These are phyloP conservation scores for Medicago lupulina DNA, from an alignment of 306 rosid genomes.

Conservation along the genomic window DNA sequence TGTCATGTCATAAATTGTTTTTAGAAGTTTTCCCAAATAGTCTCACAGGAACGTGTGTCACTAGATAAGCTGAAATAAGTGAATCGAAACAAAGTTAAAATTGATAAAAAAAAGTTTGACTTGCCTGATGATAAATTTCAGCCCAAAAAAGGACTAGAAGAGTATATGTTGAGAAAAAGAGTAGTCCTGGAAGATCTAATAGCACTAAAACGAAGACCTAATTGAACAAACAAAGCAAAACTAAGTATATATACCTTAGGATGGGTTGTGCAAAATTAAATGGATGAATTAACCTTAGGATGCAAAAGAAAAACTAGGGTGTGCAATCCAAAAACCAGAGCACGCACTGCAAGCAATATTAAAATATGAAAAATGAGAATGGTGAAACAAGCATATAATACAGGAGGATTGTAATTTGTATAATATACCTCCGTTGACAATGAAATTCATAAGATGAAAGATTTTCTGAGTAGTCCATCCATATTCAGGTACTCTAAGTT, in stretches of 20 bases:
- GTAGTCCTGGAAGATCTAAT: constrained; percentile 86
- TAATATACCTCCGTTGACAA: constrained; percentile 84
- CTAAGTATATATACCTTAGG: constrained; percentile 35
- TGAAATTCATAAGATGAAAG: constrained; percentile 95
- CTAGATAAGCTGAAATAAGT: no score
- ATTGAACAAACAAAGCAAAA: constrained; percentile 43
- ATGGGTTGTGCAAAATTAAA: not conserved
- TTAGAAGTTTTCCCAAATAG: no score
- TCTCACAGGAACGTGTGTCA: no score
- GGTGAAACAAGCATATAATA: not conserved
- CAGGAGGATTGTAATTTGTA: no score
- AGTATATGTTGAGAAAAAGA: constrained; percentile 91
- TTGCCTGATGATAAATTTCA: constrained; percentile 96
- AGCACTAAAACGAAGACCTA: constrained; percentile 71
- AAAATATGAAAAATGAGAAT: not conserved
- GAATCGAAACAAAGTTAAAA: no score
- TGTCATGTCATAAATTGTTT: no score
- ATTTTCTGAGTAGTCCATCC: constrained; percentile 99
- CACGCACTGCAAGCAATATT: constrained; percentile 71
- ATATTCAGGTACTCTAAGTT: constrained; percentile 91
- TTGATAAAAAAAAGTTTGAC: constrained; percentile 33
- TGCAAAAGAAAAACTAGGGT: constrained; percentile 67
- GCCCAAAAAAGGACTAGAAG: constrained; percentile 98
- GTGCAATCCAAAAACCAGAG: constrained; percentile 91
- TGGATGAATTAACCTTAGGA: constrained; percentile 69